A percentile compares a stretch with the other conserved stretches of the same genome.
phyloP scores from a whole-genome alignment of 2,329 filamentous ascomycete species.

The Cladosporium sp. region DNA sequence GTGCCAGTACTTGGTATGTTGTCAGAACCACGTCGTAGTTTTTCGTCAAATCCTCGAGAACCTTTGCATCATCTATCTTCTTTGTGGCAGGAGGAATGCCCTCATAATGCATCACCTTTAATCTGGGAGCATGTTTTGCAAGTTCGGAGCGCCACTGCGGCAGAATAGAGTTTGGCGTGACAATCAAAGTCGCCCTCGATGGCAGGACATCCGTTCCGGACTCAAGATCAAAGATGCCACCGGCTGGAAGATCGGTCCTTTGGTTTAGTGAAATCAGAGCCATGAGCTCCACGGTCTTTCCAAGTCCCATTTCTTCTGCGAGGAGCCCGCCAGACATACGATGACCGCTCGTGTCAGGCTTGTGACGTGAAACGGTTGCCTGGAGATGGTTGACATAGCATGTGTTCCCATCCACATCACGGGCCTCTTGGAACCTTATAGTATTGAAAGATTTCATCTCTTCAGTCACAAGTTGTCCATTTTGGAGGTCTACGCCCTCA shows the following conservation, averaged over 20 bases:
- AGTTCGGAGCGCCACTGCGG: conserved; percentile 61
- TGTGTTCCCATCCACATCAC: conserved; percentile 43
- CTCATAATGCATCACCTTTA: conserved; percentile 54
- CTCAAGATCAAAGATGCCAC: conserved; percentile 32
- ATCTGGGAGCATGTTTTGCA: conserved; percentile 50
- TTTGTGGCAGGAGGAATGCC: conserved; percentile 40
- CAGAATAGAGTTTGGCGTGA: conserved; percentile 57
- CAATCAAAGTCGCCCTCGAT: conserved; percentile 57
- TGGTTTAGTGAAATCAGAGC: conserved; percentile 63
- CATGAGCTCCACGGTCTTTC: conserved; percentile 74
- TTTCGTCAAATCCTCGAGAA: conserved; percentile 44
- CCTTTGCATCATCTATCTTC: conserved; percentile 31
- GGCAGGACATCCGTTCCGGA: conserved; percentile 43
- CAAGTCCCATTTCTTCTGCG: conserved; percentile 78
- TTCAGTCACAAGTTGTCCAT: conserved; percentile 2
- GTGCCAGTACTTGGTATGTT: conserved; percentile 65
- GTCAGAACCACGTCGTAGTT: conserved; percentile 55
- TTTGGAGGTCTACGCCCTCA: conserved; percentile 54
- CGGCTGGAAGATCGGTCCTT: conserved; percentile 33
- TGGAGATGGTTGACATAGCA: conserved; percentile 61
- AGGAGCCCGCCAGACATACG: conserved; percentile 59
- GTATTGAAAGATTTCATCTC: conserved; percentile 4
- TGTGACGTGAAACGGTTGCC: conserved; percentile 44
- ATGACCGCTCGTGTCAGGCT: conserved; percentile 38
- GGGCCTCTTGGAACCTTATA: conserved; percentile 41